Conservation (phyloP, 495 filamentous ascomycete genomes). For the Chaetomium fimeti region DNA sequence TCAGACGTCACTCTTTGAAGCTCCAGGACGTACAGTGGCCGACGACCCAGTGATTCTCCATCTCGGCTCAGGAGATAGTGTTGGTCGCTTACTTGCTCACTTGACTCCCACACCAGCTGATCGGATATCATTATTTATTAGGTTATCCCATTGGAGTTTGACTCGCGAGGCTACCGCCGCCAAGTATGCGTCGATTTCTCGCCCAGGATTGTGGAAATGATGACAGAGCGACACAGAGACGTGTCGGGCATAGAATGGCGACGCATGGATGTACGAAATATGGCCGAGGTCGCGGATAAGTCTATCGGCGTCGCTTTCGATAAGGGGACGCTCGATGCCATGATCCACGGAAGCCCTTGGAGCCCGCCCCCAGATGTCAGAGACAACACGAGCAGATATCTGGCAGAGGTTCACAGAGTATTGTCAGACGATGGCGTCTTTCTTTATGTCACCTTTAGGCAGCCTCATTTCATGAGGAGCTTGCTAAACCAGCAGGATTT, state of each 20-base stretch:
- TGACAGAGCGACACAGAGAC: slow-evolving; percentile 45
- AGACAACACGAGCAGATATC: slow-evolving; percentile 51
- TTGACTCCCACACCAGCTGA: too few species aligned
- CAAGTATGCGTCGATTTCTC: slow-evolving; percentile 62
- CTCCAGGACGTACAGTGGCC: slow-evolving; percentile 24
- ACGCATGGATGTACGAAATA: slow-evolving; percentile 54
- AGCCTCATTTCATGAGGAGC: slow-evolving; percentile 60
- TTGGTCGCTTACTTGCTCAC: slow-evolving; percentile 29
- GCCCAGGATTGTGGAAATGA: slow-evolving; percentile 49
- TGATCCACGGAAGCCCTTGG: slow-evolving; percentile 60
- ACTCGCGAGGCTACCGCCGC: slow-evolving; percentile 48
- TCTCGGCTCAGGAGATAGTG: slow-evolving; percentile 60
- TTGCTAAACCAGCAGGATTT: slow-evolving; percentile 46
- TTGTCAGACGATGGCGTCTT: slow-evolving; percentile 54
- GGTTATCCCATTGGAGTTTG: slow-evolving; percentile 52
- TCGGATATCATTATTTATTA: slow-evolving; percentile 20
- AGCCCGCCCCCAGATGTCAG: slow-evolving; percentile 54
- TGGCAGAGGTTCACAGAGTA: slow-evolving; percentile 54
- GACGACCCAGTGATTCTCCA: slow-evolving; percentile 48
- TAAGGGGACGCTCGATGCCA: slow-evolving; percentile 62
- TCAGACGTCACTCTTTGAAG: slow-evolving; percentile 39
- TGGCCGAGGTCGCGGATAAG: slow-evolving; percentile 37
- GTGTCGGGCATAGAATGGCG: slow-evolving; percentile 47
- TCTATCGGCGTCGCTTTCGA: slow-evolving; percentile 59
- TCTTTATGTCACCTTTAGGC: slow-evolving; percentile 58